Base-by-base conservation (phyloP, 2,329 filamentous ascomycete species). In the Acephala macrosclerotiorum region DNA sequence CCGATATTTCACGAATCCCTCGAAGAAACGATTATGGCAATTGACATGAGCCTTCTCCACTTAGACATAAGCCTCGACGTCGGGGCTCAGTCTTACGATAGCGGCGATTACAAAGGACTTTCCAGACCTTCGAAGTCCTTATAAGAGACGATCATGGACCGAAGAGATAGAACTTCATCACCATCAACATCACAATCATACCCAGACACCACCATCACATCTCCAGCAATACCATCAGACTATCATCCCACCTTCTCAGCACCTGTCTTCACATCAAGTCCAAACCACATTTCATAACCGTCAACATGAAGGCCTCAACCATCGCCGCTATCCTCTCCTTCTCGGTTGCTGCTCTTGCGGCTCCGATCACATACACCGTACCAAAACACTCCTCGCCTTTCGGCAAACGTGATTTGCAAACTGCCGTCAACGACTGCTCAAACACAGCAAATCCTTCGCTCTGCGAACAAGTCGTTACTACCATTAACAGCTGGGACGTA, bases 341-440 rank as follows among this genome's bases (percentile, higher is more conserved):
- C 56, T 40, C 56, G 38, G 36, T 58, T 25, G 38, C 56, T 58
- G 22, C 56, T 25, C 56, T 58, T 45, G 33, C 56, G 29, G 56
- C 36, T 26, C 56, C 56, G 12, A 18, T 29, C 26, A 29, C 14
- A 14, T 45, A 26, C 36, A 11, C 14, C 20, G 18, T 26, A 22
- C 56, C 56, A 42, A 45, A 42, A 12, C 22, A 25, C 4, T 16
- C 35, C 29, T 53, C 60, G 35, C 26, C 26, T 33, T 61, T 61
- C 47, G 36, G 60, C 26, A 61, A 61, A 35, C 60, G 60, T 33
- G 40, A 47, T n/a, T 12, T 29, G 16, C 45, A 53, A 38, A 33
- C 55, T 38, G 60, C 60, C 6, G 8, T 61, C 40, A 56, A 61
- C 33, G 47, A 61, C 47, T 61, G 60, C 49, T 16, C 8, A 26